phyloP scores from a whole-genome alignment of 2,329 filamentous ascomycete species.

The Cadophora malorum region DNA sequence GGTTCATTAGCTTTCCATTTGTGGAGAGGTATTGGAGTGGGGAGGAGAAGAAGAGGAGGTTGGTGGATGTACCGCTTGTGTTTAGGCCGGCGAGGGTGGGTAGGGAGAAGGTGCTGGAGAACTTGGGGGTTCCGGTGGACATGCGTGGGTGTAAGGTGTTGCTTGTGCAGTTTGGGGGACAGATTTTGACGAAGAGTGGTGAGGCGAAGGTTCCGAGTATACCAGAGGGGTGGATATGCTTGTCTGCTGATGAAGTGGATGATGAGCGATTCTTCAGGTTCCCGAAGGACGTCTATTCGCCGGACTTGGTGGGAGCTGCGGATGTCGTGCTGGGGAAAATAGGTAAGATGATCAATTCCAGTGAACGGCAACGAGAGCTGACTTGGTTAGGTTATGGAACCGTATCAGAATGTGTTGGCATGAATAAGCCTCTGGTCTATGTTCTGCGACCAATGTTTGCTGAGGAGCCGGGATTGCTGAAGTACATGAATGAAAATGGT shows the following conservation, averaged over 20 bases:
- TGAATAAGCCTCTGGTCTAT: constrained; percentile 18
- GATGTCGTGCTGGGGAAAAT: constrained; percentile 18
- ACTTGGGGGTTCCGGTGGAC: background rate
- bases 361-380: background rate
- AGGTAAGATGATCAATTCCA: background rate
- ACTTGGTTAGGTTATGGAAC: constrained; percentile 15
- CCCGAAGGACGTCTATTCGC: constrained; percentile 19
- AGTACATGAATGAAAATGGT: constrained; percentile 9
- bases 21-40: constrained; percentile 7
- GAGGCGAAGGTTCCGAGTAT: background rate
- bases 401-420: constrained; percentile 20
- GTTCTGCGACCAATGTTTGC: constrained; percentile 19
- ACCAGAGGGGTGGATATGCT: constrained; percentile 20
- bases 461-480: constrained; percentile 16
- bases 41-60: background rate
- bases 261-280: constrained; percentile 17
- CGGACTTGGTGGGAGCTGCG: constrained; percentile 12
- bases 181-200: background rate
- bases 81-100: constrained; percentile 5
- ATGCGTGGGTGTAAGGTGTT: background rate
- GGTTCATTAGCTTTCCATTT: constrained; percentile 10
- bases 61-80: constrained; percentile 16
- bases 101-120: constrained; percentile 8
- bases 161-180: constrained; percentile 19
- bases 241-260: constrained; percentile 1